These are phyloP conservation scores for Scheffersomyces titani DNA, from an alignment of 1,139 yeast genomes.

Conservation along the genomic window DNA sequence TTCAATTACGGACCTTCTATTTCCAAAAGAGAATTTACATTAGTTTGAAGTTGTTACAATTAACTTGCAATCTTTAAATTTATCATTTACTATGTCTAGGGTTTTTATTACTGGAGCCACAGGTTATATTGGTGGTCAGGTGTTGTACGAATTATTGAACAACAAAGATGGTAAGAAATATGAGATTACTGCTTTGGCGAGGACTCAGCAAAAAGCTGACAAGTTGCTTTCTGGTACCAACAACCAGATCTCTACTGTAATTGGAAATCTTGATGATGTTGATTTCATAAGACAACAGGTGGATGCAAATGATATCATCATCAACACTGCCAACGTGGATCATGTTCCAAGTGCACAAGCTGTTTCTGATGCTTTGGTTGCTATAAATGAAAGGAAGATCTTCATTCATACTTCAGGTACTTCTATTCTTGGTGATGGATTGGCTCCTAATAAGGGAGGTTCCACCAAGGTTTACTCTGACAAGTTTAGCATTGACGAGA, in stretches of 20 bases:
- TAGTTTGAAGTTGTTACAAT: background rate
- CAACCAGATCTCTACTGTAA: slow-evolving; percentile 14
- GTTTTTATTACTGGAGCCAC: slow-evolving; percentile 34
- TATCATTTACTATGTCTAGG: slow-evolving; percentile 3
- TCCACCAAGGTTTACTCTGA: slow-evolving; percentile 31
- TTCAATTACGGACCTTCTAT: background rate
- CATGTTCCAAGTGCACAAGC: slow-evolving; percentile 32
- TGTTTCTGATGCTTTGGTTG: slow-evolving; percentile 17
- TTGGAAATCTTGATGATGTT: slow-evolving; percentile 25
- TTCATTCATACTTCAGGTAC: slow-evolving; percentile 45
- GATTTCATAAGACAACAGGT: slow-evolving; percentile 23
- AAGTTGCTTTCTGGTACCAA: slow-evolving; percentile 20
- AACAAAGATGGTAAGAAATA: slow-evolving; percentile 11
- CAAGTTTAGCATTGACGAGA: slow-evolving; percentile 26
- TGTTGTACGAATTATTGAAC: slow-evolving; percentile 23
- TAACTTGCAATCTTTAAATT: background rate
- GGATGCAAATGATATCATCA: slow-evolving; percentile 25
- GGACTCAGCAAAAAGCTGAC: slow-evolving; percentile 25
- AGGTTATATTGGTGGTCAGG: slow-evolving; percentile 34
- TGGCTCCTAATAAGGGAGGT: slow-evolving; percentile 20
- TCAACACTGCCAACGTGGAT: slow-evolving; percentile 41
- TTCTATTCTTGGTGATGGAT: slow-evolving; percentile 29
- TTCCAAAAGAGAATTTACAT: too few species aligned
- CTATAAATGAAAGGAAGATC: slow-evolving; percentile 15
- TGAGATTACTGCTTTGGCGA: slow-evolving; percentile 25